Conservation (phyloP, 1,284 basidiomycete species). For the Ceratobasidium sp. region DNA sequence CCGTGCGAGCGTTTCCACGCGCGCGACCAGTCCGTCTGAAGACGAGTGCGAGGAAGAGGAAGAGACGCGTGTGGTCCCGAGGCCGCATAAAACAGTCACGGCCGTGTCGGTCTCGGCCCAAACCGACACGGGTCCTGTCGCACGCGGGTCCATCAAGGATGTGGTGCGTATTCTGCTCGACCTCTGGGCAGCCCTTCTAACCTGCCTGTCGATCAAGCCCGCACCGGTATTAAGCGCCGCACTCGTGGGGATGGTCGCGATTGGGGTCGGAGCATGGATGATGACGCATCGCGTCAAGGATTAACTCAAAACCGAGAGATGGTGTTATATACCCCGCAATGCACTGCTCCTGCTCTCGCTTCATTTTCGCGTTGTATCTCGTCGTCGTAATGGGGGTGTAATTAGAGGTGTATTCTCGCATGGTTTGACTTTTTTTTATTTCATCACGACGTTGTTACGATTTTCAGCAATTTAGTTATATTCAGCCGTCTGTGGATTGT, state of each 20-base stretch:
- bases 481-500: no score
- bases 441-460: conserved; percentile 33
- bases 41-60: conserved; percentile 30
- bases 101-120: neutral
- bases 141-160: conserved; percentile 9
- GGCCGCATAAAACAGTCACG: conserved; percentile 1
- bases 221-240: conserved; percentile 25
- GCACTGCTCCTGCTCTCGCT: neutral
- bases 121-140: neutral
- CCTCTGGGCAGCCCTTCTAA: conserved; percentile 15
- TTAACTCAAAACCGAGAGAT: neutral
- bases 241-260: conserved; percentile 17
- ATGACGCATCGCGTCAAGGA: conserved; percentile 34
- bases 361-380: conserved; percentile 15
- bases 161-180: conserved; percentile 35
- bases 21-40: conserved; percentile 20
- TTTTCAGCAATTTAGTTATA: conserved; percentile 24
- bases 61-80: conserved; percentile 7
- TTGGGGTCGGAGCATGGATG: conserved; percentile 23
- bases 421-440: conserved; percentile 19
- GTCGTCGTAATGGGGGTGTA: neutral
- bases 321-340: neutral
- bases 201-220: conserved; percentile 12
- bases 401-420: neutral
- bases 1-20: conserved; percentile 23